Evolutionary conservation across 2,329 filamentous ascomycete genomes (phyloP), one percentile per base, ranked within the genome.

Genomic region (Magnaporthiopsis incrustans): DNA sequence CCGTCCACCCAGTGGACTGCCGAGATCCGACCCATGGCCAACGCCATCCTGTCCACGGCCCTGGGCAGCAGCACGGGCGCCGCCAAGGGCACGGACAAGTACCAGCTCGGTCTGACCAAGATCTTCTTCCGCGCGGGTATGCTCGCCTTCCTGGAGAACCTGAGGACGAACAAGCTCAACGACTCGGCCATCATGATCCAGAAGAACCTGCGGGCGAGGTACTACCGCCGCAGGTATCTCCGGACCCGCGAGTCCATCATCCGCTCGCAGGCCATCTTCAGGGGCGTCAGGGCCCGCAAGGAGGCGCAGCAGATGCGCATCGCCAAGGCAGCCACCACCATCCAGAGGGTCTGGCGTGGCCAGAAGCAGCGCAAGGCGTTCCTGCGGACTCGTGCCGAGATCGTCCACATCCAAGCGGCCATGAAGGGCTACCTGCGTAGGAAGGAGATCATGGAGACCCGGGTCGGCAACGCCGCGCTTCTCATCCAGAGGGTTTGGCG

Each of bases 71-170:
- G 86, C 69, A 91, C 83, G 58, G 86, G 85, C 66, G 58, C 26
- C 66, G 58, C 26, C 32, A 85, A 89, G 70, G 89, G 89, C 60
- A 78, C 88, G 63, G 95, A 98, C 79, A 99, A 97, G 78, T 99
- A 98, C 74, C 95, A 99, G 78, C 85, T 99, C 68, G 95, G 95
- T 78, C 82, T 98, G 69, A 98, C 94, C 63, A 99, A 99, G 81
- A 97, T 99, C 74, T 99, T 99, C 81, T 99, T 99, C 87, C 90
- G 95, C 66, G 95, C 95, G 64, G 95, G 95, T 76, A 99, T 99
- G 95, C 88, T 99, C 70, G 95, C 95, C 8, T 97, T 97, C 79
- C 81, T 99, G 62, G 95, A 99, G 78, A 97, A 97, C 69, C 82
- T 97, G 68, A 88, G 95, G 65, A 97, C 95, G 15, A 91, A 84